Conservation (phyloP, 169 alveolate genomes). For the Amoebophrya sp. region DNA sequence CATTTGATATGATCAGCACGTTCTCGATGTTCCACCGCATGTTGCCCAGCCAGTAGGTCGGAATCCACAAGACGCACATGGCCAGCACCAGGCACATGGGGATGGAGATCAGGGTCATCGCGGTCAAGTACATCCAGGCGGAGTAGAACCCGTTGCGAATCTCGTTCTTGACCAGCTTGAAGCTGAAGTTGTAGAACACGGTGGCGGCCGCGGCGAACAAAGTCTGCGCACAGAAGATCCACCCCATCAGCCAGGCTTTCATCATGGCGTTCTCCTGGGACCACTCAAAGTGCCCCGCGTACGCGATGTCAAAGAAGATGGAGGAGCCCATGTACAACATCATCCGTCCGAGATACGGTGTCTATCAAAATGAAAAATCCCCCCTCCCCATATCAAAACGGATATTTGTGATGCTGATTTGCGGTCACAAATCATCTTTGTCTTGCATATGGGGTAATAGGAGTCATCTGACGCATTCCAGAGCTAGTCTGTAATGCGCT, state of each 20-base stretch:
- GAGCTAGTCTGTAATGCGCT: too few species aligned
- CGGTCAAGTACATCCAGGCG: background rate
- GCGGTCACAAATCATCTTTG: too few species aligned
- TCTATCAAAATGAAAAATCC: too few species aligned
- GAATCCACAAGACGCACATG: too few species aligned
- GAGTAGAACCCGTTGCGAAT: constrained; percentile 2
- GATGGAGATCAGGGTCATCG: background rate
- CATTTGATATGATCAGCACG: too few species aligned
- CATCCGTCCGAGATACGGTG: too few species aligned
- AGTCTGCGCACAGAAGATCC: background rate
- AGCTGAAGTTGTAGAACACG: background rate
- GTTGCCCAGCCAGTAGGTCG: too few species aligned
- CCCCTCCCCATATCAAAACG: too few species aligned
- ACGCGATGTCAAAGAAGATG: background rate
- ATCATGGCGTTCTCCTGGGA: background rate
- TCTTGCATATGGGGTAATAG: too few species aligned
- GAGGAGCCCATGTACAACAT: background rate
- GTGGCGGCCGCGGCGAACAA: background rate
- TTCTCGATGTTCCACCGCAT: too few species aligned
- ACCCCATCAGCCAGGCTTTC: constrained; percentile 23
- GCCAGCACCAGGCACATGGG: constrained; percentile 1
- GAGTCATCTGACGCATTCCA: too few species aligned
- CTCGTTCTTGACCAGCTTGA: background rate
- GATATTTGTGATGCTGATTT: too few species aligned
- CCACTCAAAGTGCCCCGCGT: background rate